These are phyloP conservation scores for Dactylellina cionopaga DNA, from an alignment of 2,329 filamentous ascomycete species.

Conservation along the genomic window DNA sequence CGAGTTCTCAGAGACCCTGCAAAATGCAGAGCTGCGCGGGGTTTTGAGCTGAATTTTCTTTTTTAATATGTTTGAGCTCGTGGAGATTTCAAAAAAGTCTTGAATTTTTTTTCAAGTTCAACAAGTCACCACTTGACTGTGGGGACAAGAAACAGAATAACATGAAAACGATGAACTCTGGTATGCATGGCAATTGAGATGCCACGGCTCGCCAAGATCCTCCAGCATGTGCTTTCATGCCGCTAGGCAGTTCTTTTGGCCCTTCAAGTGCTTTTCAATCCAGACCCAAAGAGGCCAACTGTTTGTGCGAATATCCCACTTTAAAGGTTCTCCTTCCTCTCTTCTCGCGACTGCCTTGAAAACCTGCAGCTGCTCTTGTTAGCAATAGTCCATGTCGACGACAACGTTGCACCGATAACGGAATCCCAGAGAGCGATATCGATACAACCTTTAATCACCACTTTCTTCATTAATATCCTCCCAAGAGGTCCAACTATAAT, in stretches of 20 bases:
- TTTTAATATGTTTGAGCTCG: constrained; percentile 15
- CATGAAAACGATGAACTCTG: neutral
- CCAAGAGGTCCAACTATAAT: too few relatives aligned
- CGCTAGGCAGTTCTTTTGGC: constrained; percentile 26
- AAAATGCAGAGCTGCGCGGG: constrained; percentile 23
- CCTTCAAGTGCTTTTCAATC: neutral
- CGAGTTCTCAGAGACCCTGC: constrained; percentile 11
- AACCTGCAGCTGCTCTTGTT: neutral
- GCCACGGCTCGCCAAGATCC: constrained; percentile 17
- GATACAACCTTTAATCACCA: neutral
- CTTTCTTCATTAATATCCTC: neutral
- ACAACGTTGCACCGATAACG: too few relatives aligned
- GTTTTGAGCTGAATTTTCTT: constrained; percentile 54
- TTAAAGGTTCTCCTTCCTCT: constrained; percentile 10
- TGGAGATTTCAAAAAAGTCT: too few relatives aligned
- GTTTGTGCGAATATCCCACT: neutral
- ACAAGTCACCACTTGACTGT: too few relatives aligned
- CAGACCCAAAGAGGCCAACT: constrained; percentile 2
- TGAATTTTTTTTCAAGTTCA: too few relatives aligned
- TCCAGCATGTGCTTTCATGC: constrained; percentile 19
- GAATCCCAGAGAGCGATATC: neutral
- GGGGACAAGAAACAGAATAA: too few relatives aligned
- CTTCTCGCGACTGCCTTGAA: neutral
- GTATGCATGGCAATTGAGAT: neutral
- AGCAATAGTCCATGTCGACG: neutral